Evolutionary conservation across 768 basidiomycete species (phyloP), one percentile per base, ranked within the genome.

Genomic region (Leccinum subtestaceum): DNA sequence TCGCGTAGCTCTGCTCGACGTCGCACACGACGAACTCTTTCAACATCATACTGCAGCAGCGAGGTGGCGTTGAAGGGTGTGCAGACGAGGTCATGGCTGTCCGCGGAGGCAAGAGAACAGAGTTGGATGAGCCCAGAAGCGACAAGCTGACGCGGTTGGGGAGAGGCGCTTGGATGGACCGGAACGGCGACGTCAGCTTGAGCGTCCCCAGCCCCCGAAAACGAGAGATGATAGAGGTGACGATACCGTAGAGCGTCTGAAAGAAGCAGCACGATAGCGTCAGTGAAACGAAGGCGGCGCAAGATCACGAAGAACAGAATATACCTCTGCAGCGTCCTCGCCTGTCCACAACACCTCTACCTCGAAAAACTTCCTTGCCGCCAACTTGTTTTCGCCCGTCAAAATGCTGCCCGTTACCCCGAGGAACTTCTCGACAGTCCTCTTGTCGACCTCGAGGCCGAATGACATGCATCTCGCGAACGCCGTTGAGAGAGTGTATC

Each of bases 341-440:
- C 64, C 65, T 51, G 58, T 63, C 71, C 71, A 72, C 34, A 31
- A 53, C 5, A 70, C 71, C 23, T 72, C 71, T 3, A 72, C 63
- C 43, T 72, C 71, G 13, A 72, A 65, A 15, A 56, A 63, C 6
- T 59, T 60, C 45, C 74, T 61, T 10, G 56, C 63, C 10, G 34
- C 59, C 0, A 32, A 17, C 29, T 59, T 65, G 34, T 58, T 46
- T n/a, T 52, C 57, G 8, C 63, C 65, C 1, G 66, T 57, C 12
- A 72, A 27, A 51, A 65, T 64, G 34, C 56, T 60, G 19, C 71
- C 71, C 17, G 68, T 66, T 0, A 65, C 58, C 0, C 63, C 69
- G 23, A 72, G 67, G 38, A 72, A 72, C 32, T 72, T 72, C 43
- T 74, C 71, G 12, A 68, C 71, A 0, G 72, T 72, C 51, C 71